Percentiles rank a stretch among this genome's conserved stretches.
Conservation (phyloP, 306 rosid species). For the Malus domestica region DNA sequence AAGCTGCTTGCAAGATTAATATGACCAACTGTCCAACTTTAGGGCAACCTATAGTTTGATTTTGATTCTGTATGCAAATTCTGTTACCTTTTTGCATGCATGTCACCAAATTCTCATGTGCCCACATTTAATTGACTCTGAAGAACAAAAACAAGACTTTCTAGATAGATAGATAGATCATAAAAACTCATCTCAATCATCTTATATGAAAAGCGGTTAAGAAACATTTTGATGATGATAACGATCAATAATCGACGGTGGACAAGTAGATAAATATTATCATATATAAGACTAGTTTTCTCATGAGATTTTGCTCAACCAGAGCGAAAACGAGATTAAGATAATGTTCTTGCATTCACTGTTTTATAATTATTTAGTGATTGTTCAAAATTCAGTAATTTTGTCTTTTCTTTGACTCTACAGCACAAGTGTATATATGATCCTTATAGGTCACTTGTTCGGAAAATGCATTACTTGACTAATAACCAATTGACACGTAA, state of each 20-base stretch:
- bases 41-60: neutral
- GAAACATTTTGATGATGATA: neutral
- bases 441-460: neutral
- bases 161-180: neutral
- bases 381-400: no score
- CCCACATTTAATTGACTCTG: constrained; percentile 19
- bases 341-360: neutral
- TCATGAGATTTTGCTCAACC: neutral
- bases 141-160: neutral
- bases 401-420: neutral
- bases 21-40: neutral
- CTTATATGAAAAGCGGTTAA: neutral
- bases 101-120: constrained; percentile 21
- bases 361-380: no score
- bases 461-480: neutral
- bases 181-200: constrained; percentile 4
- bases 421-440: neutral
- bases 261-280: neutral
- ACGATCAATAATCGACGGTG: neutral
- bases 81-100: constrained; percentile 26
- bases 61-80: constrained; percentile 8
- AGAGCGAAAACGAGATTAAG: no score
- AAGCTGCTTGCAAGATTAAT: neutral
- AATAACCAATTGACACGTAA: neutral
- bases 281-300: neutral